These are phyloP conservation scores for Schizochytrium sp. DNA, from an alignment of 108 stramenopile genomes.

Conservation along the genomic window DNA sequence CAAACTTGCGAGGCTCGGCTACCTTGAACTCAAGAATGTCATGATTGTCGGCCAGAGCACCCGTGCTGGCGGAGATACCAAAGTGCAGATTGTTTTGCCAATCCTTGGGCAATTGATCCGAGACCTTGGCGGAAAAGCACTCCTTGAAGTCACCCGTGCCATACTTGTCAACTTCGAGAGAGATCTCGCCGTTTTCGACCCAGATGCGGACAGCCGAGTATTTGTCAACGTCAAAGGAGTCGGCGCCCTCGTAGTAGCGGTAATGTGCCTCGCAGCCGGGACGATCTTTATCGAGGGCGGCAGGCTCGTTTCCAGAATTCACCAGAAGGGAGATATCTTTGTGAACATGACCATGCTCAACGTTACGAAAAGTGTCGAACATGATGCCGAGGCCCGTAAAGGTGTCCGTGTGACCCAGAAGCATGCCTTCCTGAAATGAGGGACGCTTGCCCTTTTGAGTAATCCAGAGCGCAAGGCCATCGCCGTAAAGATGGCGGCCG, in stretches of 20 bases:
- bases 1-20: neutral
- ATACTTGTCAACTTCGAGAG: neutral
- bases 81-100: slow-evolving; percentile 32
- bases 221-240: slow-evolving; percentile 36
- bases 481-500: slow-evolving; percentile 42
- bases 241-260: slow-evolving; percentile 50
- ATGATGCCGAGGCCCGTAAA: slow-evolving; percentile 46
- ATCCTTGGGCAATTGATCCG: neutral
- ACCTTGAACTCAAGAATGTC: slow-evolving; percentile 41
- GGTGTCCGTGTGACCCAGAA: slow-evolving; percentile 37
- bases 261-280: slow-evolving; percentile 30
- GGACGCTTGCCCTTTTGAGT: neutral
- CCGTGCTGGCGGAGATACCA: slow-evolving; percentile 51
- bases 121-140: neutral
- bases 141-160: slow-evolving; percentile 25
- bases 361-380: slow-evolving; percentile 54
- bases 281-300: neutral
- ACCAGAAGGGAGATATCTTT: slow-evolving; percentile 47
- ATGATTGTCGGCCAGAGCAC: slow-evolving; percentile 64
- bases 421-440: neutral
- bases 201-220: neutral
- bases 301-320: slow-evolving; percentile 29
- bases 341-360: slow-evolving; percentile 32
- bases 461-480: slow-evolving; percentile 45
- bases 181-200: neutral